Evolutionary conservation across 2,329 filamentous ascomycete species (phyloP), one percentile per base, ranked within the genome.

Genomic region (Microdochium nivale): DNA sequence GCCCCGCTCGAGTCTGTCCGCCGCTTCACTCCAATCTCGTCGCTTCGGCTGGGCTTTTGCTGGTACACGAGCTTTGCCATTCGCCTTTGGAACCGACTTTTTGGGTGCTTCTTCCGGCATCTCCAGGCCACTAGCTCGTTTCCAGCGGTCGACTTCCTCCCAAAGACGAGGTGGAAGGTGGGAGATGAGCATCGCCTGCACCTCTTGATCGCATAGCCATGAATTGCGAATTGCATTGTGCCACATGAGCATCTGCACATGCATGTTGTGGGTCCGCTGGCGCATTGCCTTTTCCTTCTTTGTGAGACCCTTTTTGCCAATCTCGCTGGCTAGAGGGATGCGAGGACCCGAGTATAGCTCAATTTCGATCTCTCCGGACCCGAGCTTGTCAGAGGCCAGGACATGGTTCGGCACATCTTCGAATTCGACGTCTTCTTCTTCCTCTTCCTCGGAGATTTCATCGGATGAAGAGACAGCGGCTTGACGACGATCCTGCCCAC

Each of bases 221-320:
- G 81, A 76, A 65, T 97, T 96, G 43, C 88, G 82, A 14, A 94
- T 69, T 0, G 88, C 81, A 63, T 97, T 97, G 65, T 97, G 91
- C 77, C 87, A 96, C 54, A 99, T 78, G 16, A 99, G 73, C 50
- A 84, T 81, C 64, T 95, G 84, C 2, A 97, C 90, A 67, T 99
- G 94, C 58, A 96, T 77, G 59, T 88, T 88, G 67, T 99, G 94
- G 1, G 90, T 90, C 3, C 84, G 78, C 32, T 84, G 79, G 25
- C 94, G 80, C 52, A 92, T 87, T 54, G 83, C 80, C 49, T 89
- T 82, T 63, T 96, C 90, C 25, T 87, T 81, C 68, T 96, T 96
- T 2, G 88, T 87, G 0, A 88, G 87, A 0, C 90, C 91, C 64
- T 92, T 96, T 68, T 89, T 96, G 23, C 81, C 81, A 46, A 80